Conservation (phyloP, 164 flowering plant genomes). For the Vitis labrusca region DNA sequence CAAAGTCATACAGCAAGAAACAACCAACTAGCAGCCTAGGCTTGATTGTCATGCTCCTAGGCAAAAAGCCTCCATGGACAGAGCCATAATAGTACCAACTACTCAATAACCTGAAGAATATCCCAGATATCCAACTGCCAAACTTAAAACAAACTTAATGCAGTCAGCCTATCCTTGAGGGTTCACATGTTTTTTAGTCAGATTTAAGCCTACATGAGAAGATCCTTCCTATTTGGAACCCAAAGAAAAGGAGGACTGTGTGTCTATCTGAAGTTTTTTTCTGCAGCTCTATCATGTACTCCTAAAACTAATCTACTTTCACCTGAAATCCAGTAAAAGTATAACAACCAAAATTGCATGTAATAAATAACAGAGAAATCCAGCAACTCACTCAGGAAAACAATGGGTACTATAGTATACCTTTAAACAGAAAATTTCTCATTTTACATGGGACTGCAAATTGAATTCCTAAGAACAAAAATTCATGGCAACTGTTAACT, state of each 20-base stretch:
- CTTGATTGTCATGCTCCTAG: neutral
- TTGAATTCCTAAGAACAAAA: neutral
- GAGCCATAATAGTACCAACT: neutral
- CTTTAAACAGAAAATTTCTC: too few relatives aligned
- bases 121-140: neutral
- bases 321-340: too few relatives aligned
- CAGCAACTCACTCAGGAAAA: too few relatives aligned
- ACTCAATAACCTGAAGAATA: neutral
- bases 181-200: neutral
- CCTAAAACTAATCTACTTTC: neutral
- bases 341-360: too few relatives aligned
- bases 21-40: neutral
- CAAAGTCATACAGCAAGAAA: neutral
- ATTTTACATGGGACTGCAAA: neutral
- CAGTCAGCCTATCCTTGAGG: neutral
- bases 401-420: too few relatives aligned
- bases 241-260: neutral
- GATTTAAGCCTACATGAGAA: neutral
- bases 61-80: too few relatives aligned
- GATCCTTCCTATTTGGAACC: too few relatives aligned
- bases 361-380: too few relatives aligned
- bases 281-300: neutral
- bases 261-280: neutral
- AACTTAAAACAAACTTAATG: neutral
- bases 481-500: neutral